A percentile compares a stretch with the other conserved stretches of the same genome.
Evolutionary conservation across 305 asterid genomes (phyloP).

Genomic region (Vinca major): DNA sequence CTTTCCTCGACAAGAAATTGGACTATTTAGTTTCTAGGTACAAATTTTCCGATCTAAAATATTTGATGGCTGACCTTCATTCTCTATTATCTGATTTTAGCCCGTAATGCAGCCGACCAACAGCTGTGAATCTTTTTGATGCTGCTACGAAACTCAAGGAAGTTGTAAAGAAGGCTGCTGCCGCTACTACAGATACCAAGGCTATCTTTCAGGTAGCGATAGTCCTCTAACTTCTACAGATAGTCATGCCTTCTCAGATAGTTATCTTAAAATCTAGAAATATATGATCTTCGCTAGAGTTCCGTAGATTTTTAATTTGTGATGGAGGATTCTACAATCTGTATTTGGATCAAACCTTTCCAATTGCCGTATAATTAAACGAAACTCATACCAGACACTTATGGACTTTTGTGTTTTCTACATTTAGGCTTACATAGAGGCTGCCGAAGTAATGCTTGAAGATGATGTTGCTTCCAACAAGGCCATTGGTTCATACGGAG

Average conservation of each 20-base stretch:
- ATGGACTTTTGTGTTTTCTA: neutral
- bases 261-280: neutral
- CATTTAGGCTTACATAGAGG: conserved; percentile 59
- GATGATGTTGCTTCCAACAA: conserved; percentile 86
- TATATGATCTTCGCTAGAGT: neutral
- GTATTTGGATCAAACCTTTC: neutral
- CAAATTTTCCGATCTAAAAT: neutral
- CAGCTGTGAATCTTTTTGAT: conserved; percentile 91
- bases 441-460: conserved; percentile 75
- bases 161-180: conserved; percentile 37
- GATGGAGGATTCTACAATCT: neutral
- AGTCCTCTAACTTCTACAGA: conserved; percentile 3
- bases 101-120: conserved; percentile 62
- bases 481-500: conserved; percentile 81
- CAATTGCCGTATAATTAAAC: neutral
- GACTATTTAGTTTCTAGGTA: conserved; percentile 90
- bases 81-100: neutral
- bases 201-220: conserved; percentile 53
- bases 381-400: neutral
- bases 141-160: conserved; percentile 76
- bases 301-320: neutral
- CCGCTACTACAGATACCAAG: conserved; percentile 43
- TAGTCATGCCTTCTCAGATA: neutral
- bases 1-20: conserved; percentile 50
- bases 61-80: neutral